A percentile compares a stretch with the other conserved stretches of the same genome.
Evolutionary conservation across 306 rosid genomes (phyloP).

Genomic region (Neltuma alba): DNA sequence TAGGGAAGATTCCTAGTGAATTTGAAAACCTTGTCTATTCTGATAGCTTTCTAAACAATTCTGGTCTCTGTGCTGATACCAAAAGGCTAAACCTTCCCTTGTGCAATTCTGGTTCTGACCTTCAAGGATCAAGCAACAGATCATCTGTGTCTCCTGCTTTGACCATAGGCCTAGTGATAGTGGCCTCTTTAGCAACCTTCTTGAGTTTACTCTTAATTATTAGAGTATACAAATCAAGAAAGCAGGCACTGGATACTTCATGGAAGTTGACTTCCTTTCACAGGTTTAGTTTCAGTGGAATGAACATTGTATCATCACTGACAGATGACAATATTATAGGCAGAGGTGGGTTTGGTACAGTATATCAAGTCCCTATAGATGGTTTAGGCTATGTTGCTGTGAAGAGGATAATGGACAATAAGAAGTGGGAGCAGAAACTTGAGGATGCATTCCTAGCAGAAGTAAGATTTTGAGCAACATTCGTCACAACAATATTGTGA

Average conservation of each 20-base stretch:
- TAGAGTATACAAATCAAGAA: slow-evolving; percentile 41
- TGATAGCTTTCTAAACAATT: slow-evolving; percentile 69
- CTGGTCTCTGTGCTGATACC: slow-evolving; percentile 59
- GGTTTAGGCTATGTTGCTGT: slow-evolving; percentile 61
- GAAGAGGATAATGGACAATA: slow-evolving; percentile 60
- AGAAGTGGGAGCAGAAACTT: slow-evolving; percentile 58
- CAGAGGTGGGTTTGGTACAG: slow-evolving; percentile 80
- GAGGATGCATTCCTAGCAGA: slow-evolving; percentile 73
- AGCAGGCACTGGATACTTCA: slow-evolving; percentile 33
- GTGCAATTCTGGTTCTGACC: slow-evolving; percentile 33
- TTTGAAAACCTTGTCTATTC: slow-evolving; percentile 44
- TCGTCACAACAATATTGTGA: slow-evolving; percentile 82
- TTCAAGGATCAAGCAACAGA: slow-evolving; percentile 38
- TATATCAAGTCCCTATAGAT: slow-evolving; percentile 56
- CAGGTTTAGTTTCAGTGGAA: slow-evolving; percentile 58
- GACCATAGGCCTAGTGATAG: slow-evolving; percentile 43
- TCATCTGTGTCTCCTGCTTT: slow-evolving; percentile 50
- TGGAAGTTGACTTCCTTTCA: slow-evolving; percentile 80
- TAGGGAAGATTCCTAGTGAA: slow-evolving; percentile 56
- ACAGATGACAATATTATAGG: slow-evolving; percentile 62
- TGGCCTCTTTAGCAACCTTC: slow-evolving; percentile 31
- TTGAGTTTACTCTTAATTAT: slow-evolving; percentile 29
- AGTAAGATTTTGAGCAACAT: slow-evolving; percentile 73
- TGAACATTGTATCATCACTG: slow-evolving; percentile 53
- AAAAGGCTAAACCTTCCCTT: slow-evolving; percentile 33